Evolutionary conservation across 2,329 filamentous ascomycete genomes (phyloP).

Genomic region (Monosporascus sp.): DNA sequence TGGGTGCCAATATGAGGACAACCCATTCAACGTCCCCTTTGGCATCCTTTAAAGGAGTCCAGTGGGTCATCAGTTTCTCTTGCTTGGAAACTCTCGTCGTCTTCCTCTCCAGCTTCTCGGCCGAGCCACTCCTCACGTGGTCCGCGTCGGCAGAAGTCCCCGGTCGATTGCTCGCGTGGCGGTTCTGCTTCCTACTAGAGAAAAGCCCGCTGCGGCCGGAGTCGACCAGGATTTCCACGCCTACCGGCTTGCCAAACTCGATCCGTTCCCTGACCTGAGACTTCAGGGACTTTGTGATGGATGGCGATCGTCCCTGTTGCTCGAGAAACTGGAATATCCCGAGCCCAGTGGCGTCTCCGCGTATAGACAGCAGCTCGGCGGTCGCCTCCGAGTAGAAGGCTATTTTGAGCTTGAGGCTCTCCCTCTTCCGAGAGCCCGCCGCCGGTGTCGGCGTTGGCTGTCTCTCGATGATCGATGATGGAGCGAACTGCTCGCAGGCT

Average conservation of each 20-base stretch:
- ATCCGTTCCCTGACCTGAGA: constrained; percentile 34
- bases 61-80: constrained; percentile 25
- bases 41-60: constrained; percentile 30
- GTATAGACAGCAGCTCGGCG: constrained; percentile 41
- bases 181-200: not conserved
- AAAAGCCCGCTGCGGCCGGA: not conserved
- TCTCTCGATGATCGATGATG: not conserved
- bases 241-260: constrained; percentile 18
- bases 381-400: constrained; percentile 42
- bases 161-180: not conserved
- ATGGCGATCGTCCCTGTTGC: constrained; percentile 39
- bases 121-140: not conserved
- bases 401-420: constrained; percentile 22
- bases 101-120: constrained; percentile 11
- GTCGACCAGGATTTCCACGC: constrained; percentile 20
- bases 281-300: constrained; percentile 40
- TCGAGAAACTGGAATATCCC: constrained; percentile 53
- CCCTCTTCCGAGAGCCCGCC: constrained; percentile 20
- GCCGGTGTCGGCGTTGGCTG: constrained; percentile 9
- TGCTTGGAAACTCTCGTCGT: constrained; percentile 12
- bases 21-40: constrained; percentile 28
- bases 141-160: not conserved
- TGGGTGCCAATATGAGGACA: constrained; percentile 27
- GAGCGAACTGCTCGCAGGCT: not conserved
- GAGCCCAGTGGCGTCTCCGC: constrained; percentile 34